A percentile compares a stretch with the other conserved stretches of the same genome.
These are phyloP conservation scores for Cenchrus purpureus DNA, from an alignment of 176 grass and related monocot genomes.

Conservation along the genomic window DNA sequence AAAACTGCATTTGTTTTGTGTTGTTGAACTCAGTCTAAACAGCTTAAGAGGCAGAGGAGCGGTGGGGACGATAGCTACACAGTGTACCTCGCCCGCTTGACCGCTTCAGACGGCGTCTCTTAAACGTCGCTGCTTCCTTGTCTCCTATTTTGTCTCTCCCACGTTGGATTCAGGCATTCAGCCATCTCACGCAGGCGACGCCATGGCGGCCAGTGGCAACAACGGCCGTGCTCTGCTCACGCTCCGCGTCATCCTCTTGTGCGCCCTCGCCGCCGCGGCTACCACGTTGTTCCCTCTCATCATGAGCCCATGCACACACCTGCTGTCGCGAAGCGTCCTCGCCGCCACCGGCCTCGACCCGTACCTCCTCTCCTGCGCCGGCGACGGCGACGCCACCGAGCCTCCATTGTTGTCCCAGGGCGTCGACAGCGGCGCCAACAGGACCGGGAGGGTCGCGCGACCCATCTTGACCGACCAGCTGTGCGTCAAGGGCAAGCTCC, in stretches of 20 bases:
- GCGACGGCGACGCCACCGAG: neutral
- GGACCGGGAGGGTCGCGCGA: neutral
- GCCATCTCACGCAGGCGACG: neutral
- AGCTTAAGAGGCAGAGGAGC: no score
- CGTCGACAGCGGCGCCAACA: neutral
- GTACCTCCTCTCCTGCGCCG: conserved; percentile 22
- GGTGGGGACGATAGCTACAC: no score
- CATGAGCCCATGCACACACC: conserved; percentile 21
- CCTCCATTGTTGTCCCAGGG: neutral
- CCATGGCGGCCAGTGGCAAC: neutral
- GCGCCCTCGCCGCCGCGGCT: neutral
- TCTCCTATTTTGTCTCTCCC: no score
- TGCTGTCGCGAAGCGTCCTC: conserved; percentile 27
- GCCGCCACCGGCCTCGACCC: conserved; percentile 24
- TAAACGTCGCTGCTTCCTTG: no score
- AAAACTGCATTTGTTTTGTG: no score
- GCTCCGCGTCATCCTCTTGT: neutral
- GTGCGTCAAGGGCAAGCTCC: conserved; percentile 24
- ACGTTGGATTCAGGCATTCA: no score
- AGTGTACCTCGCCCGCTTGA: no score
- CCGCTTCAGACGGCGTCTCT: no score
- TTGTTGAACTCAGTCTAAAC: no score
- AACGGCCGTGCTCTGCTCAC: neutral
- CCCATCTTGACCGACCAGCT: conserved; percentile 38
- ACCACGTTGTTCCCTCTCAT: neutral